A percentile compares a stretch with the other conserved stretches of the same genome.
phyloP scores from a whole-genome alignment of 257 asterid species.

The Solanum medicagineum region DNA sequence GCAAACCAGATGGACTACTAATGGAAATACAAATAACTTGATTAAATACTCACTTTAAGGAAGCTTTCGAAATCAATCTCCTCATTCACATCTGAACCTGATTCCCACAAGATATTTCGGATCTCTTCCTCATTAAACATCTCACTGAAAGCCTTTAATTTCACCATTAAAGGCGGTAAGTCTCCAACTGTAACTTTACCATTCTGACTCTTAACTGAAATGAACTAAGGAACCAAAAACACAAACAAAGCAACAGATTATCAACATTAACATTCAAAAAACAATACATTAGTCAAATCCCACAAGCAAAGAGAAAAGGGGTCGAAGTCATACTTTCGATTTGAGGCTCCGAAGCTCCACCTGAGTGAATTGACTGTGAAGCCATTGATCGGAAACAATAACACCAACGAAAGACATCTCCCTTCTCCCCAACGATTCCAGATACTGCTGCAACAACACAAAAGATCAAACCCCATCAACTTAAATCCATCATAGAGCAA shows the following conservation, averaged over 20 bases:
- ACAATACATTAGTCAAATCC: not conserved
- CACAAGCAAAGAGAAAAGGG: not conserved
- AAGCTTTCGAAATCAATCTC: slow-evolving; percentile 94
- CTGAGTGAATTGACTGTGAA: slow-evolving; percentile 91
- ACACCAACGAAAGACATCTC: slow-evolving; percentile 80
- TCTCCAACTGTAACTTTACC: slow-evolving; percentile 67
- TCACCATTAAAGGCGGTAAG: slow-evolving; percentile 63
- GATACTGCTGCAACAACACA: not conserved
- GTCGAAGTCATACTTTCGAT: slow-evolving; percentile 44
- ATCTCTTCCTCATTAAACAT: slow-evolving; percentile 59
- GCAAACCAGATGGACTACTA: not conserved
- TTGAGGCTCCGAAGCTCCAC: slow-evolving; percentile 81
- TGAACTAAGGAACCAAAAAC: slow-evolving; percentile 30
- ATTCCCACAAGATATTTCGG: slow-evolving; percentile 36
- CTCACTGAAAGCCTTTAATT: slow-evolving; percentile 48
- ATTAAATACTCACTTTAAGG: slow-evolving; percentile 50
- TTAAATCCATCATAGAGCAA: not conserved
- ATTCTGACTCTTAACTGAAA: slow-evolving; percentile 48
- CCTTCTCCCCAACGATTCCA: slow-evolving; percentile 25
- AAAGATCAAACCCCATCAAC: not conserved
- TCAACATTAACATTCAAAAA: slow-evolving; percentile 3
- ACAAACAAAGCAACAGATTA: not conserved
- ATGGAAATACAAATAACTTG: not conserved
- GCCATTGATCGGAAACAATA: slow-evolving; percentile 91
- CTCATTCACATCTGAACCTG: slow-evolving; percentile 28